A percentile compares a stretch with the other conserved stretches of the same genome.
Conservation (phyloP, 2,329 filamentous ascomycete genomes). For the Cladophialophora yegresii region DNA sequence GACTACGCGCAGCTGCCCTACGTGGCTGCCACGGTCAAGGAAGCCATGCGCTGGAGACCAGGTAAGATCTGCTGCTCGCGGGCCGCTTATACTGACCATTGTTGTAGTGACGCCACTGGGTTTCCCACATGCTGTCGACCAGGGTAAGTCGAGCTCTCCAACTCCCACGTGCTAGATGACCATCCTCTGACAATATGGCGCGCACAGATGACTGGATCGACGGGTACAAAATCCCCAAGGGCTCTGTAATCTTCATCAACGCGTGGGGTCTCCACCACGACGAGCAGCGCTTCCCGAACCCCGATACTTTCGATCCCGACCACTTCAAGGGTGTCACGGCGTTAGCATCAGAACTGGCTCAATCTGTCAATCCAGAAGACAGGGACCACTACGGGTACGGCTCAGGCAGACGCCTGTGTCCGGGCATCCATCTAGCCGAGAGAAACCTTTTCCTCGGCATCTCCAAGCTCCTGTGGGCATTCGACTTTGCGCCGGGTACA, state of each 20-base stretch:
- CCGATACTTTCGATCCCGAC: slow-evolving; percentile 41
- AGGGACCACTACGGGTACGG: slow-evolving; percentile 41
- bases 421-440: slow-evolving; percentile 43
- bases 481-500: slow-evolving; percentile 37
- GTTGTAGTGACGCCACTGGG: slow-evolving; percentile 46
- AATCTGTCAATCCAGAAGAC: slow-evolving; percentile 38
- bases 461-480: slow-evolving; percentile 41
- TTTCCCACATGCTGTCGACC: slow-evolving; percentile 49
- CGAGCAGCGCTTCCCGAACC: slow-evolving; percentile 40
- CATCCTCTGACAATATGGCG: slow-evolving; percentile 35
- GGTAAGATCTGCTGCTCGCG: neutral
- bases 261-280: slow-evolving; percentile 38
- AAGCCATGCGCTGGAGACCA: slow-evolving; percentile 45
- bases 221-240: slow-evolving; percentile 52
- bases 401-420: slow-evolving; percentile 40
- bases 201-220: slow-evolving; percentile 45
- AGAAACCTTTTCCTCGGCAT: slow-evolving; percentile 39
- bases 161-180: slow-evolving; percentile 3
- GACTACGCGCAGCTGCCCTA: slow-evolving; percentile 42
- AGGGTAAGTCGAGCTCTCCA: slow-evolving; percentile 26
- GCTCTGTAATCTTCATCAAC: slow-evolving; percentile 51
- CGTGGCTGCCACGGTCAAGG: slow-evolving; percentile 41
- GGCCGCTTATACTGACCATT: neutral
- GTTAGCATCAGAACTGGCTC: slow-evolving; percentile 42
- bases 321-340: slow-evolving; percentile 40